Evolutionary conservation across 2,329 filamentous ascomycete species (phyloP).

Genomic region (Botrytis paeoniae): DNA sequence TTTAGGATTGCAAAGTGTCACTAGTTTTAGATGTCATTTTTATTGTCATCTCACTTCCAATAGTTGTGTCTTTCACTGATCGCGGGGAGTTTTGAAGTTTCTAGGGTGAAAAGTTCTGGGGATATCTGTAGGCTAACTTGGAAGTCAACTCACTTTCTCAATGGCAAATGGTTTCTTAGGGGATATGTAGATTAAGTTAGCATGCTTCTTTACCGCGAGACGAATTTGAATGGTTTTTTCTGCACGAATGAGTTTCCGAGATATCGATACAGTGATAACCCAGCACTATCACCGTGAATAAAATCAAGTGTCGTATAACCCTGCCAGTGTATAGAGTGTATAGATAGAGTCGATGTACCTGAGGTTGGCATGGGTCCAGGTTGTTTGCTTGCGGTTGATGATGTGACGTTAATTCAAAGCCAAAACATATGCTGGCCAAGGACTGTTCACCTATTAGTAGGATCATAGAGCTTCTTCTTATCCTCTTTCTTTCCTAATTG

Average conservation of each 20-base stretch:
- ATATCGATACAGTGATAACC: not conserved
- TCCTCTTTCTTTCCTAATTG: rapidly evolving
- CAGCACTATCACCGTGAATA: not conserved
- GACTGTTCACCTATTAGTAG: not conserved
- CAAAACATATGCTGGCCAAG: not conserved
- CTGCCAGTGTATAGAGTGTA: not conserved
- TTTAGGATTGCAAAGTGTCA: not conserved
- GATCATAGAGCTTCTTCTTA: not conserved
- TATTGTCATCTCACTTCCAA: not conserved
- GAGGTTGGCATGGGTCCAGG: rapidly evolving
- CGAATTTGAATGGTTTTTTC: not conserved
- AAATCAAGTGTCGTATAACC: rapidly evolving
- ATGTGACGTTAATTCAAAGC: not conserved
- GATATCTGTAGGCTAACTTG: not conserved
- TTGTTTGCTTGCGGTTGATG: not conserved
- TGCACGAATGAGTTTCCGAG: not conserved
- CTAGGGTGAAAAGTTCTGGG: not conserved
- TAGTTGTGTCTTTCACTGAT: not conserved
- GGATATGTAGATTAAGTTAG: not conserved
- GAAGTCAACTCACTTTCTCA: rapidly evolving
- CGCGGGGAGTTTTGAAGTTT: not conserved
- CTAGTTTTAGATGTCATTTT: not conserved
- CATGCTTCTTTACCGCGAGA: not conserved
- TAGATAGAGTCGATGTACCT: not conserved
- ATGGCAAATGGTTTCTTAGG: not conserved